Percentiles rank a stretch among this genome's conserved stretches.
Evolutionary conservation across 139 green algal genomes (phyloP).

Genomic region (Coccomyxa sp.): DNA sequence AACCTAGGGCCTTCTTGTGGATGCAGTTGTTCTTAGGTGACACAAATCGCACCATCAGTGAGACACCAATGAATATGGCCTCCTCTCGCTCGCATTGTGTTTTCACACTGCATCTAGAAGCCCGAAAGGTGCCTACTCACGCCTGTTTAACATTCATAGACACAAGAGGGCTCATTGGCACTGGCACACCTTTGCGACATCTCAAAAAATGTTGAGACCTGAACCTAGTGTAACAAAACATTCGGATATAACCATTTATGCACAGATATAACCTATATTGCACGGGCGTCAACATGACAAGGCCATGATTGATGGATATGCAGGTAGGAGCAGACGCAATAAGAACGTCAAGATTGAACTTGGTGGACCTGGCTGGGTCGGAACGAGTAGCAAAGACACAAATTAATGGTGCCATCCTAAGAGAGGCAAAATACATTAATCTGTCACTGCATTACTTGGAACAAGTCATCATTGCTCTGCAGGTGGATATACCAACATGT

Average conservation of each 20-base stretch:
- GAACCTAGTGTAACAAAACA: not conserved
- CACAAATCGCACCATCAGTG: constrained; percentile 84
- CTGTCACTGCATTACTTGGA: constrained; percentile 75
- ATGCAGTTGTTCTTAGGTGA: constrained; percentile 79
- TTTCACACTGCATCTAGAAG: constrained; percentile 75
- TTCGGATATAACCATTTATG: no score
- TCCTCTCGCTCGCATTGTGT: constrained; percentile 81
- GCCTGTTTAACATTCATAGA: not conserved
- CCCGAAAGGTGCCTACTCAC: constrained; percentile 31
- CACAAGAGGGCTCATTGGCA: not conserved
- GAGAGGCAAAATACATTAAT: constrained; percentile 83
- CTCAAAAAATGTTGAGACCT: not conserved
- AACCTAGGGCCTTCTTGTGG: no score
- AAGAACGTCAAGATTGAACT: constrained; percentile 74
- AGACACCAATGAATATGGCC: constrained; percentile 85
- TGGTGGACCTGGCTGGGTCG: constrained; percentile 86
- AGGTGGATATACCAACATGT: constrained; percentile 11
- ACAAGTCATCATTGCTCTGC: constrained; percentile 86
- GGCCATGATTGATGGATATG: no score
- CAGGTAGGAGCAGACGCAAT: constrained; percentile 55
- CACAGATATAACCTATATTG: no score
- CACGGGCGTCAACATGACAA: no score
- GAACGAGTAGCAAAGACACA: constrained; percentile 68
- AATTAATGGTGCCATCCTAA: constrained; percentile 66
- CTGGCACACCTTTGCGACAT: not conserved